Base-by-base conservation (phyloP, 2,329 filamentous ascomycete genomes). In the Penicillium fuscoglaucum region DNA sequence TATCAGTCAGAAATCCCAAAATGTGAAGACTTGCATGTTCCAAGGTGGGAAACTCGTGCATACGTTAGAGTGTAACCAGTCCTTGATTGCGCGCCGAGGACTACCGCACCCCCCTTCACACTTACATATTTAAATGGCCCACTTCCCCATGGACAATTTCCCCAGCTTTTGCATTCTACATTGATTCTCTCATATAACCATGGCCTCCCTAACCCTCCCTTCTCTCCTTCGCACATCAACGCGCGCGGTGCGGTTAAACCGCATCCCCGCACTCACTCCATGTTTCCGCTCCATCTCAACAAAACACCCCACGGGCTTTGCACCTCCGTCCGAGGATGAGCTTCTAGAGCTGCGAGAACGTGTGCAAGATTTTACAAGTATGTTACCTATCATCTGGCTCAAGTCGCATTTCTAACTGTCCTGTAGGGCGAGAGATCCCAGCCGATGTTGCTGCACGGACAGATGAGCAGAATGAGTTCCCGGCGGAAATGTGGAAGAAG, bases 401-500 rank as follows among this genome's bases (percentile, higher is more conserved):
- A 17, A n/a, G 19, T 4, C 6, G 5, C 21, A 19, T 13, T 48
- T 49, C 39, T 66, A 26, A 61, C 51, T 6, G 39, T 21, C 35
- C 40, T 57, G 17, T 51, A 81, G 87, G 90, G 60, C 87, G 93
- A 69, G 92, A 97, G 76, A 93, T 98, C 57, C 80, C 91, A 21
- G 90, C 91, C 73, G 88, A 92, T 64, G 79, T 97, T 15, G 95
- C 93, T 0, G 84, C 90, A 12, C 80, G 81, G 56, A 96, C 92
- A n/a, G 93, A 99, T 79, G 84, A 85, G 71, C 82, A 83, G 71
- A 98, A 98, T 82, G 87, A 86, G 49, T 99, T 99, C 75, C 95
- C 95, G 4, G 83, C 86, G 51, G 87, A 89, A 7, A 93, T 99
- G 89, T 99, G 95, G 95, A 82, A 83, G 74, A 97, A 96, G 78